Evolutionary conservation across 2,329 filamentous ascomycete species (phyloP), one percentile per base, ranked within the genome.

Genomic region (Huntiella bhutanensis): DNA sequence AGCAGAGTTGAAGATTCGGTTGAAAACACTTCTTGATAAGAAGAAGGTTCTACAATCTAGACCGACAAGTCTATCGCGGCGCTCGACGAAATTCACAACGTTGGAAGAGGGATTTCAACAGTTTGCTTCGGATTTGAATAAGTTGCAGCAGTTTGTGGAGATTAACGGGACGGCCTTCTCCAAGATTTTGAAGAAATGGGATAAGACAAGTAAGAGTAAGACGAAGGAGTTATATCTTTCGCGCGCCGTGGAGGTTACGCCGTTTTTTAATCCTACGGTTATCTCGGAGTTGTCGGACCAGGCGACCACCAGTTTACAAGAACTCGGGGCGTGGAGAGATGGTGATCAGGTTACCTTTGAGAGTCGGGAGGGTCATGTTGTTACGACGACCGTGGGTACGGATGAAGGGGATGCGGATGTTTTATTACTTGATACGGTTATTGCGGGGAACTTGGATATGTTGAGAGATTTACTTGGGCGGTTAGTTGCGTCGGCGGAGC

Each of bases 151-250:
- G 67, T 98, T 96, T 62, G 86, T 98, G 53, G 88, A 96, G 61
- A 83, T 96, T 59, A 98, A 98, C 59, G 88, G 91, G 57, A 95
- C 85, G 1, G 91, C 87, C 12, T 95, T 96, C 60, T 95, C 88
- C 22, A 98, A 98, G 62, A 98, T 98, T 50, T 67, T 98, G 52
- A 98, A 98, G 66, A 98, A 98, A 74, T 98, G 91, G 91, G 91
- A 98, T 65, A 98, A 98, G 73, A 95, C 87, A 1, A 95, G 88
- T 54, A 98, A 96, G 71, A 96, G 88, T 44, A 88, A 88, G 61
- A 95, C 91, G 50, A 98, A 98, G 62, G 91, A 96, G 64, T 73
- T 96, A 36, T 98, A 96, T 59, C 77, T 98, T 33, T 92, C 92
- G 7, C 75, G 91, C 50, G 91, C 91, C 6, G 88, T 98, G 52